These are phyloP conservation scores for Globisporangium camurandrum DNA, from an alignment of 352 stramenopile genomes.

Conservation along the genomic window DNA sequence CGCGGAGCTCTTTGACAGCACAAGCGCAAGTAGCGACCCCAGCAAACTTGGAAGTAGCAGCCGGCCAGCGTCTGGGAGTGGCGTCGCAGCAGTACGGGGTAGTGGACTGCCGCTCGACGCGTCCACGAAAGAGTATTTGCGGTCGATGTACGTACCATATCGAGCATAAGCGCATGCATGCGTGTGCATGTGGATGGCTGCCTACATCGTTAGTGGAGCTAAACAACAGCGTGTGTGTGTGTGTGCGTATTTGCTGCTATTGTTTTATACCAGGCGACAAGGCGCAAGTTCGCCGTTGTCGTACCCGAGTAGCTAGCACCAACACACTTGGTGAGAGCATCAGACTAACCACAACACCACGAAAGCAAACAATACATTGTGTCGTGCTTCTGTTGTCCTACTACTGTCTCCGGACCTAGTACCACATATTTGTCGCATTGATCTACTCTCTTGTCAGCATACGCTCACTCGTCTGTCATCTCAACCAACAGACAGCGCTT, in stretches of 20 bases:
- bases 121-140: constrained; percentile 50
- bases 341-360: background rate
- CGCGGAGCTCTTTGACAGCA: background rate
- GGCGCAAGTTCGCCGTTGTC: constrained; percentile 1
- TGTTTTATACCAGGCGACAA: constrained; percentile 1
- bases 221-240: no score
- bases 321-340: no score
- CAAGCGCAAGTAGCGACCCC: background rate
- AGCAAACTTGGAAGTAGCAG: constrained; percentile 1
- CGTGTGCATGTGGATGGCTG: background rate
- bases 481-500: background rate
- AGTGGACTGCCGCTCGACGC: constrained; percentile 30
- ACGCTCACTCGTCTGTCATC: no score
- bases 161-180: background rate
- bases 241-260: background rate
- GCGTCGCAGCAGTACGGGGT: constrained; percentile 27
- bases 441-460: background rate
- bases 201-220: background rate
- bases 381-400: no score
- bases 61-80: constrained; percentile 23
- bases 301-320: background rate
- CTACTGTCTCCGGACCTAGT: no score
- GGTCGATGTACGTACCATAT: constrained; percentile 25
- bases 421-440: background rate
- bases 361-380: no score